Conservation (phyloP, 352 stramenopile species). For the Phytophthora lateralis region DNA sequence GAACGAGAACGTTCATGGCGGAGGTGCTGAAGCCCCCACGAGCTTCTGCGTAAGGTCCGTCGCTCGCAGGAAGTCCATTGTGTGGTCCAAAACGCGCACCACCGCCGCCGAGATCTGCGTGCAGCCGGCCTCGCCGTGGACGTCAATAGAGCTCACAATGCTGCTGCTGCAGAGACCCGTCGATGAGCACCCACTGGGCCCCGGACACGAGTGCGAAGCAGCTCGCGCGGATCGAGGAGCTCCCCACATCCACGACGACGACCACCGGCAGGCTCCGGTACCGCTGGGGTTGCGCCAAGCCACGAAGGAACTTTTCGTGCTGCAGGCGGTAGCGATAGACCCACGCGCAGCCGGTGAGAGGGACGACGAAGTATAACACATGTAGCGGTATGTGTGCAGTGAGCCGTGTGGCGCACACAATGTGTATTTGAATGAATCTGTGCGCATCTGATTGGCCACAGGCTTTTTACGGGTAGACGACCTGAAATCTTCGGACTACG, state of each 20-base stretch:
- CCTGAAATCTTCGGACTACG: constrained; percentile 30
- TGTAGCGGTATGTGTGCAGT: no score
- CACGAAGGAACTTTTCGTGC: constrained; percentile 27
- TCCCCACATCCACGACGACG: constrained; percentile 92
- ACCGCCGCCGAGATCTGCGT: constrained; percentile 46
- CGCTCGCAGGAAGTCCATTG: constrained; percentile 56
- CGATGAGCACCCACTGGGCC: constrained; percentile 64
- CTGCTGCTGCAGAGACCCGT: constrained; percentile 71
- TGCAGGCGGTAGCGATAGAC: constrained; percentile 22
- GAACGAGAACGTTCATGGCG: constrained; percentile 95
- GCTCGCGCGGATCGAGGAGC: constrained; percentile 92
- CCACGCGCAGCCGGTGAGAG: constrained; percentile 31
- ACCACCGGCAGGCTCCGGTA: constrained; percentile 55
- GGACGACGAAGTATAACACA: no score
- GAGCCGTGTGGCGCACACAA: constrained; percentile 14
- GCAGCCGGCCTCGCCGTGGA: constrained; percentile 64
- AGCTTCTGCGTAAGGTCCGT: constrained; percentile 51
- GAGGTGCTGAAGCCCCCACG: constrained; percentile 91
- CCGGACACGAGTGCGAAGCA: constrained; percentile 71
- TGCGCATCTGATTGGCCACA: constrained; percentile 5
- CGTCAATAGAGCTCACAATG: constrained; percentile 51
- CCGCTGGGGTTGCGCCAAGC: constrained; percentile 39
- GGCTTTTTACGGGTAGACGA: constrained; percentile 21
- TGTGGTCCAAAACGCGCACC: constrained; percentile 56
- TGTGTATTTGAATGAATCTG: constrained; percentile 11